Percentiles rank a stretch among this genome's conserved stretches.
Evolutionary conservation across 1,139 yeast species (phyloP).

Genomic region (Meyerozyma guilliermondii): DNA sequence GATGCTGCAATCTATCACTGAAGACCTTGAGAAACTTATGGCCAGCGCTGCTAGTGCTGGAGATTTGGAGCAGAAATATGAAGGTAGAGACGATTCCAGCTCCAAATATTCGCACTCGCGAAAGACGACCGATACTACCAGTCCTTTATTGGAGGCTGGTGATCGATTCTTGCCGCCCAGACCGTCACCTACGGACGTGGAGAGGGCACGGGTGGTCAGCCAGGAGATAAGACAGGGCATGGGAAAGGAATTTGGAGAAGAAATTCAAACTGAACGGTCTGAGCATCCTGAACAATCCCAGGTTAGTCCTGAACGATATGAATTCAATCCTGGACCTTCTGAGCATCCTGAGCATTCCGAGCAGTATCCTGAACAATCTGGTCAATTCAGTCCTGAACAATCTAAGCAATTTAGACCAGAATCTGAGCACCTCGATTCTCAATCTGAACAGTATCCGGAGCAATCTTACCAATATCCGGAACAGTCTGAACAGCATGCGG

Average conservation of each 20-base stretch:
- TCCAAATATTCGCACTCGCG: slow-evolving; percentile 1
- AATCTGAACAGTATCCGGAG: too few relatives aligned
- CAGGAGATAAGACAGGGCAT: not conserved
- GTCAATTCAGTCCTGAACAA: too few relatives aligned
- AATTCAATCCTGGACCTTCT: not conserved
- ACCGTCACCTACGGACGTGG: slow-evolving; percentile 28
- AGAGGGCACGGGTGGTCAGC: slow-evolving; percentile 26
- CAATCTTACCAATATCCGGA: too few relatives aligned
- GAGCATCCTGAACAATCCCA: not conserved
- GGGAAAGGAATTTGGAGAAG: not conserved
- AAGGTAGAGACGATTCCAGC: slow-evolving; percentile 2
- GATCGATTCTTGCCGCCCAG: slow-evolving; percentile 28
- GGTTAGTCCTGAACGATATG: not conserved
- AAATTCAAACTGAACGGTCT: not conserved
- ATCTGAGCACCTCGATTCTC: too few relatives aligned
- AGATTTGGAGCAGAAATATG: not conserved
- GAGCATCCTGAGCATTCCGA: not conserved
- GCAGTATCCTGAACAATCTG: not conserved
- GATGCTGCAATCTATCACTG: slow-evolving; percentile 21
- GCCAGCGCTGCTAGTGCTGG: slow-evolving; percentile 23
- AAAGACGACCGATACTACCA: slow-evolving; percentile 3
- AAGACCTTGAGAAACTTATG: slow-evolving; percentile 40
- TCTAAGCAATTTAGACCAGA: too few relatives aligned
- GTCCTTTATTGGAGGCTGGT: not conserved
- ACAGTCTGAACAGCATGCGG: too few relatives aligned